Conservation (phyloP, 1,284 basidiomycete genomes). For the Ceratobasidium theobromae region DNA sequence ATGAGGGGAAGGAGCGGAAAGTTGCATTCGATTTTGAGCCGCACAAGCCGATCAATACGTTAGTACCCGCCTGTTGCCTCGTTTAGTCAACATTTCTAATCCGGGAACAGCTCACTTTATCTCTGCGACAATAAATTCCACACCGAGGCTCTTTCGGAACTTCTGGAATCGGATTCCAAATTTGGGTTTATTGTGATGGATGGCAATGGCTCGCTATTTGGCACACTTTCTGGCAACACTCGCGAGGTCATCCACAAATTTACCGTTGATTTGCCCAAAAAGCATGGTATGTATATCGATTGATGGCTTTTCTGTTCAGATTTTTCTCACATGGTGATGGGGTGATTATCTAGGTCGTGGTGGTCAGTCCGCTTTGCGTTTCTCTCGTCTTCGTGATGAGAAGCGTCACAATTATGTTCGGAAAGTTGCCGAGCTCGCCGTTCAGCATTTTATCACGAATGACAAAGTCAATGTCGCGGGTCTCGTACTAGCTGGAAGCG, state of each 20-base stretch:
- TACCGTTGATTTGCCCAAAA: constrained; percentile 98
- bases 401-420: constrained; percentile 99
- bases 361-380: constrained; percentile 99
- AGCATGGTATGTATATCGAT: constrained; percentile 62
- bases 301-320: background rate
- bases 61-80: constrained; percentile 42
- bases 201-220: constrained; percentile 95
- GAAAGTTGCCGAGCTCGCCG: constrained; percentile 95
- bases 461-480: constrained; percentile 99
- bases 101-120: constrained; percentile 78
- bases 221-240: constrained; percentile 94
- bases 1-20: constrained; percentile 99
- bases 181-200: constrained; percentile 99
- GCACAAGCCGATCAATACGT: constrained; percentile 98
- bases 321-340: background rate
- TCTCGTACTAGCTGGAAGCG: constrained; percentile 95
- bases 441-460: constrained; percentile 97
- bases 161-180: constrained; percentile 95
- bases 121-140: constrained; percentile 99
- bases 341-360: constrained; percentile 64
- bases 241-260: constrained; percentile 98
- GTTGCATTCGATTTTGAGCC: constrained; percentile 97
- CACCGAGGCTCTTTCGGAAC: constrained; percentile 94
- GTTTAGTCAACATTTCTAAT: constrained; percentile 3
- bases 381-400: constrained; percentile 98